A percentile compares a stretch with the other conserved stretches of the same genome.
Conservation (phyloP, 768 basidiomycete species). For the Amanita fuliginea region DNA sequence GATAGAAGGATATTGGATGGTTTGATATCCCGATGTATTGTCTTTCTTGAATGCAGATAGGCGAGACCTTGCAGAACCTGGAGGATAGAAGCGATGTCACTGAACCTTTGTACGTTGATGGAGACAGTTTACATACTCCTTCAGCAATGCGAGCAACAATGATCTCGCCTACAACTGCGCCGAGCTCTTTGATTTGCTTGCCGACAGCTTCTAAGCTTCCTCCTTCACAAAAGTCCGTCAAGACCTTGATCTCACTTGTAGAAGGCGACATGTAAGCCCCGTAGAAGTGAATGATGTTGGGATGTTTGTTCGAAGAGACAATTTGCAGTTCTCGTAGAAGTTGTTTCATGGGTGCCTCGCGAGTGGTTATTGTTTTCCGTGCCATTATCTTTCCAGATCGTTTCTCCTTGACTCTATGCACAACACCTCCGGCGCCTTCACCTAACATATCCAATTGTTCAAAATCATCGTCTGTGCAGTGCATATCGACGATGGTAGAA, state of each 20-base stretch:
- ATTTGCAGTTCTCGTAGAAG: conserved; percentile 87
- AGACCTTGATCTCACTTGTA: conserved; percentile 86
- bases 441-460: conserved; percentile 75
- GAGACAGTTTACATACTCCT: conserved; percentile 46
- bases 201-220: conserved; percentile 86
- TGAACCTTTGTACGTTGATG: not conserved
- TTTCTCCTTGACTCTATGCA: conserved; percentile 85
- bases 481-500: conserved; percentile 2
- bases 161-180: conserved; percentile 73
- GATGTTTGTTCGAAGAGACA: conserved; percentile 71
- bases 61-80: conserved; percentile 86
- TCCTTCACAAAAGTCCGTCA: conserved; percentile 87
- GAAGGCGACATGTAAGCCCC: conserved; percentile 86
- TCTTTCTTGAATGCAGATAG: conserved; percentile 83
- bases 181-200: conserved; percentile 68
- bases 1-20: conserved; percentile 90
- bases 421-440: conserved; percentile 94
- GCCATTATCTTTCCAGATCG: conserved; percentile 78
- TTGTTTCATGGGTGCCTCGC: conserved; percentile 86
- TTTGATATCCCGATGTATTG: conserved; percentile 95
- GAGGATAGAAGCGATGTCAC: not conserved
- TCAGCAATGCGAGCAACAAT: conserved; percentile 89
- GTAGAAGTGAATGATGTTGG: conserved; percentile 86
- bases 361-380: conserved; percentile 88
- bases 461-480: conserved; percentile 60